A percentile compares a stretch with the other conserved stretches of the same genome.
These are phyloP conservation scores for Bruguiera parviflora DNA, from an alignment of 345 rosid species.

Conservation along the genomic window DNA sequence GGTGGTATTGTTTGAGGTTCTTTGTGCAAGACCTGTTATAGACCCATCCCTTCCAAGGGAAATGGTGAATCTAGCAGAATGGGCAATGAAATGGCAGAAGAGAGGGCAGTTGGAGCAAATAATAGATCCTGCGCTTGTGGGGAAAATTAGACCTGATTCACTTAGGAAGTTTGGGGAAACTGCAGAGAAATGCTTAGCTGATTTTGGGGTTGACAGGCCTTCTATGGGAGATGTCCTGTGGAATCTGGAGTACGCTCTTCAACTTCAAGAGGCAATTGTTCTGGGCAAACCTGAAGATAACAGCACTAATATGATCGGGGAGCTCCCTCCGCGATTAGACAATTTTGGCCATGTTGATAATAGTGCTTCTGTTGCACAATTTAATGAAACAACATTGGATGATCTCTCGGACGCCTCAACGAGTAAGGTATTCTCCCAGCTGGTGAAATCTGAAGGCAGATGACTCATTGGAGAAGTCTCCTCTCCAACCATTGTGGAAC, in stretches of 20 bases:
- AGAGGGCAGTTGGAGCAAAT: slow-evolving; percentile 76
- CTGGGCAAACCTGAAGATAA: slow-evolving; percentile 63
- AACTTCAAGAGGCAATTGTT: slow-evolving; percentile 61
- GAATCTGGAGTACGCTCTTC: slow-evolving; percentile 88
- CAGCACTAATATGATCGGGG: slow-evolving; percentile 69
- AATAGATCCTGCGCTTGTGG: slow-evolving; percentile 57
- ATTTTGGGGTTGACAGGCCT: slow-evolving; percentile 73
- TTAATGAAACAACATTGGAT: slow-evolving; percentile 41
- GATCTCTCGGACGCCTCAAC: slow-evolving; percentile 61
- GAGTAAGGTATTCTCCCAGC: slow-evolving; percentile 85
- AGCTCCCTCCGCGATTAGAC: slow-evolving; percentile 53
- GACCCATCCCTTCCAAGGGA: slow-evolving; percentile 85
- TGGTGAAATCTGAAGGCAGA: slow-evolving; percentile 76
- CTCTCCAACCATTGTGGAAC: neutral
- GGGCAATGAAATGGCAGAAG: slow-evolving; percentile 94
- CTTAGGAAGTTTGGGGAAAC: slow-evolving; percentile 82
- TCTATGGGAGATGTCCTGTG: slow-evolving; percentile 88
- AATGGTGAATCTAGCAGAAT: slow-evolving; percentile 88
- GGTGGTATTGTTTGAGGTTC: slow-evolving; percentile 83
- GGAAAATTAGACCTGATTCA: slow-evolving; percentile 62
- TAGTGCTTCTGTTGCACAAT: slow-evolving; percentile 30
- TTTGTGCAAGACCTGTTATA: slow-evolving; percentile 93
- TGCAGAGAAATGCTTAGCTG: slow-evolving; percentile 89
- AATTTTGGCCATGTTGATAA: slow-evolving; percentile 45
- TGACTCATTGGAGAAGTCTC: slow-evolving; percentile 18